Conservation (phyloP, 2,329 filamentous ascomycete genomes). For the Arthroderma sp. region DNA sequence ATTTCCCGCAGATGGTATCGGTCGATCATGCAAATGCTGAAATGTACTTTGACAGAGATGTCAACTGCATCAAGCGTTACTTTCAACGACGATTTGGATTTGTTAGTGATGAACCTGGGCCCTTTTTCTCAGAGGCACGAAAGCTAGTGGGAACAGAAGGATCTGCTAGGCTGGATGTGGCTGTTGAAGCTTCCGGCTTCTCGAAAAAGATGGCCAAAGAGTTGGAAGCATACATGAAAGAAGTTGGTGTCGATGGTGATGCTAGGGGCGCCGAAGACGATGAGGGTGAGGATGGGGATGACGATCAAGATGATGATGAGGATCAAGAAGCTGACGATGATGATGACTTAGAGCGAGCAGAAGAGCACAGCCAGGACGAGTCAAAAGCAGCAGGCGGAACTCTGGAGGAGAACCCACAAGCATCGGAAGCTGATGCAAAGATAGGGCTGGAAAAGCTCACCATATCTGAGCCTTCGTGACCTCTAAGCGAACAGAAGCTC, state of each 20-base stretch:
- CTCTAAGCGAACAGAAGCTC: neutral
- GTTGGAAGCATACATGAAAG: conserved; percentile 77
- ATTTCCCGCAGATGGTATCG: conserved; percentile 97
- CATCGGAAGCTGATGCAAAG: neutral
- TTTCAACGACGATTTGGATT: conserved; percentile 86
- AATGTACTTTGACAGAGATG: conserved; percentile 95
- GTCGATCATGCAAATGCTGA: conserved; percentile 88
- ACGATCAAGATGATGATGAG: conserved; percentile 32
- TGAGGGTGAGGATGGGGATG: conserved; percentile 29
- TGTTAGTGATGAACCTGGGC: conserved; percentile 65
- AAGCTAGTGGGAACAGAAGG: conserved; percentile 55
- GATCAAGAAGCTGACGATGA: conserved; percentile 21
- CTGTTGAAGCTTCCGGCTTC: conserved; percentile 86
- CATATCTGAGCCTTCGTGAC: conserved; percentile 1
- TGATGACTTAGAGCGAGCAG: neutral
- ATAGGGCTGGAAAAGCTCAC: conserved; percentile 4
- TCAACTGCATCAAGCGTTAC: conserved; percentile 89
- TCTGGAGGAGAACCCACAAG: neutral
- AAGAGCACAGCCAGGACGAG: neutral
- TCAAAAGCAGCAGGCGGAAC: neutral
- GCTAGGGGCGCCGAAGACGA: conserved; percentile 27
- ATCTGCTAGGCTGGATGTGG: conserved; percentile 63
- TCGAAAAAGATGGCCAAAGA: conserved; percentile 96
- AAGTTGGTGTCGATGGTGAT: conserved; percentile 48
- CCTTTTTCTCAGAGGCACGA: conserved; percentile 72